A percentile compares a stretch with the other conserved stretches of the same genome.
Conservation (phyloP, 2,329 filamentous ascomycete genomes). For the Neopestalotiopsis clavispora region DNA sequence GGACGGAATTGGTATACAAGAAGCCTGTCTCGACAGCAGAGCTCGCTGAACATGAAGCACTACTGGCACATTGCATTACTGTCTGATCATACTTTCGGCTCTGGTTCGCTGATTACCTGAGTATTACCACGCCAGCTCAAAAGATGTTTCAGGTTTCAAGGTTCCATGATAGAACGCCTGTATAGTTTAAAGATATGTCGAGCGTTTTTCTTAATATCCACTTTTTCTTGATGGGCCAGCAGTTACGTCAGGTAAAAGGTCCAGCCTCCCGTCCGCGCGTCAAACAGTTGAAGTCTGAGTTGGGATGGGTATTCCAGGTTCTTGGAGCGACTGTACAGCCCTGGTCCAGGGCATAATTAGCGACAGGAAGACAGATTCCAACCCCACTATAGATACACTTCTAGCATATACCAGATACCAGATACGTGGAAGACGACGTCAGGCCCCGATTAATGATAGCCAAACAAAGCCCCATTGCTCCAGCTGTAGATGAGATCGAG, state of each 20-base stretch:
- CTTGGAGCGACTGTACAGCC: neutral
- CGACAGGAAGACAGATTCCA: neutral
- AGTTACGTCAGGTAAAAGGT: conserved; percentile 5
- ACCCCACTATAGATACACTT: neutral
- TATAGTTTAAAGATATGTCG: neutral
- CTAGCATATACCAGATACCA: neutral
- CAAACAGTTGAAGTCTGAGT: conserved; percentile 2
- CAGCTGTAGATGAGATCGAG: neutral
- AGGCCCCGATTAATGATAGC: neutral
- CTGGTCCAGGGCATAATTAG: conserved; percentile 2
- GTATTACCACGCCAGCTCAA: neutral
- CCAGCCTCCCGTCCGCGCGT: conserved; percentile 7
- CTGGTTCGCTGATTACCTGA: neutral
- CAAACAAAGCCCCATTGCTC: neutral
- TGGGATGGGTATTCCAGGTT: neutral
- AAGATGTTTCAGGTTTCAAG: neutral
- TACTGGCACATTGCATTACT: too few species aligned
- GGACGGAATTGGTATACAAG: too few species aligned
- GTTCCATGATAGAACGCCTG: neutral
- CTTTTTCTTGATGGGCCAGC: neutral
- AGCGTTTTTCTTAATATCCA: neutral
- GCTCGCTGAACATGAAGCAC: too few species aligned
- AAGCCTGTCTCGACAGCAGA: too few species aligned
- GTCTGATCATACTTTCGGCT: too few species aligned
- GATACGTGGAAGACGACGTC: neutral